phyloP scores from a whole-genome alignment of 495 filamentous ascomycete genomes.

The Neurospora africana region DNA sequence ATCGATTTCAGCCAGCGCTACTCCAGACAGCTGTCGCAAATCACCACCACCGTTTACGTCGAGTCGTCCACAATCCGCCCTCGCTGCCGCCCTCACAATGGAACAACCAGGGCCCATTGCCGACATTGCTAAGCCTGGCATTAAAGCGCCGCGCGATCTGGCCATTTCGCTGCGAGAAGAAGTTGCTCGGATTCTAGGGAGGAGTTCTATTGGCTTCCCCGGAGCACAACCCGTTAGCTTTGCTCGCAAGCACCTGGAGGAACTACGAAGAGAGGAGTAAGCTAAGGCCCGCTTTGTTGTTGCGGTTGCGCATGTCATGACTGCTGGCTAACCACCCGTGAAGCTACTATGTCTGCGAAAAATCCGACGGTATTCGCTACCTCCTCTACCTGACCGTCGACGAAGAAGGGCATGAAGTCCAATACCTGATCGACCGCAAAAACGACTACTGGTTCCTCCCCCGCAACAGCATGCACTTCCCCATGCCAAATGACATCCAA shows the following conservation, averaged over 20 bases:
- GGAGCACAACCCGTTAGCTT: slow-evolving; percentile 96
- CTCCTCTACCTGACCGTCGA: slow-evolving; percentile 71
- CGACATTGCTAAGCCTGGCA: slow-evolving; percentile 49
- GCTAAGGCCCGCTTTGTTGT: slow-evolving; percentile 6
- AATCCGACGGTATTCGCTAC: slow-evolving; percentile 92
- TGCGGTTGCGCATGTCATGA: neutral
- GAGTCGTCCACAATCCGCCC: neutral
- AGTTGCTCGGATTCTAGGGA: slow-evolving; percentile 65
- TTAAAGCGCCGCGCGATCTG: slow-evolving; percentile 49
- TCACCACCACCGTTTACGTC: neutral
- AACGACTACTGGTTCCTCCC: slow-evolving; percentile 79
- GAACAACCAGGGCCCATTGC: slow-evolving; percentile 22
- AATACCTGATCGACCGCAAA: slow-evolving; percentile 88
- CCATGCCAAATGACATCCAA: slow-evolving; percentile 48
- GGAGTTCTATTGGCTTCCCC: slow-evolving; percentile 60
- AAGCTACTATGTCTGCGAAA: slow-evolving; percentile 94
- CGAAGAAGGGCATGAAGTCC: slow-evolving; percentile 43
- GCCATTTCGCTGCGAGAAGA: slow-evolving; percentile 53
- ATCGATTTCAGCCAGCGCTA: neutral
- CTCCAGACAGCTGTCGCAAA: neutral
- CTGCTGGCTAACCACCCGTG: neutral
- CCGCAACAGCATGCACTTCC: slow-evolving; percentile 71
- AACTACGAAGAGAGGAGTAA: slow-evolving; percentile 65
- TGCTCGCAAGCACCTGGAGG: slow-evolving; percentile 60
- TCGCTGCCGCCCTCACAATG: slow-evolving; percentile 8